These are phyloP conservation scores for Penicillium oxalicum DNA, from an alignment of 2,329 filamentous ascomycete species.

Conservation along the genomic window DNA sequence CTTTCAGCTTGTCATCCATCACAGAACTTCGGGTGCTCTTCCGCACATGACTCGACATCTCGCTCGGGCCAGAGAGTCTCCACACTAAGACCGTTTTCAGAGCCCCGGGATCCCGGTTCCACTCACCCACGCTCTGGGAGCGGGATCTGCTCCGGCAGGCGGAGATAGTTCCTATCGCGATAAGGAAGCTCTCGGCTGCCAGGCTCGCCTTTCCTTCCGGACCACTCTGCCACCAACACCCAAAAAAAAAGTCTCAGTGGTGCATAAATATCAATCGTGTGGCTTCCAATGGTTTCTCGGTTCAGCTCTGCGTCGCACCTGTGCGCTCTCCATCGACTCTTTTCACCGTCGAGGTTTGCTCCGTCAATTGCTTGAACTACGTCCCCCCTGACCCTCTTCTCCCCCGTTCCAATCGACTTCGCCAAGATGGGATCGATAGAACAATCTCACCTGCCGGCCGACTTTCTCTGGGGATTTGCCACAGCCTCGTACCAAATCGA, in stretches of 20 bases:
- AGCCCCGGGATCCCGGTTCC: constrained; percentile 6
- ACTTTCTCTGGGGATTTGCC: constrained; percentile 75
- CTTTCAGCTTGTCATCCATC: too few relatives aligned
- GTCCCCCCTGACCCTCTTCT: neutral
- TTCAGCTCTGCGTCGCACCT: neutral
- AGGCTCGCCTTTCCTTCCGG: neutral
- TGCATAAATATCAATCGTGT: constrained; percentile 9
- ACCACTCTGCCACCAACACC: neutral
- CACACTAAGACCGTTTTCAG: constrained; percentile 4
- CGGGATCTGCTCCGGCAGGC: constrained; percentile 19
- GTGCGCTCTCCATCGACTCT: neutral
- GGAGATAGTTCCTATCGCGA: constrained; percentile 23
- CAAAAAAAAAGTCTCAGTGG: neutral
- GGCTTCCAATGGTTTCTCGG: neutral
- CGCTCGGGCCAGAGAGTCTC: neutral
- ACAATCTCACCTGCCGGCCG: constrained; percentile 49
- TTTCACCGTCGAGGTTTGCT: neutral
- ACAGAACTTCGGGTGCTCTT: too few relatives aligned
- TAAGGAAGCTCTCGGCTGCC: constrained; percentile 15
- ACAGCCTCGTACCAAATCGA: constrained; percentile 85
- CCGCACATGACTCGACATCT: neutral
- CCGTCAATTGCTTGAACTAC: too few relatives aligned
- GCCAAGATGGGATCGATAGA: constrained; percentile 24
- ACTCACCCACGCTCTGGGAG: constrained; percentile 15
- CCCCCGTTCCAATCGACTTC: neutral